Base-by-base conservation (phyloP, 2,329 filamentous ascomycete genomes). In the Verticillium longisporum region DNA sequence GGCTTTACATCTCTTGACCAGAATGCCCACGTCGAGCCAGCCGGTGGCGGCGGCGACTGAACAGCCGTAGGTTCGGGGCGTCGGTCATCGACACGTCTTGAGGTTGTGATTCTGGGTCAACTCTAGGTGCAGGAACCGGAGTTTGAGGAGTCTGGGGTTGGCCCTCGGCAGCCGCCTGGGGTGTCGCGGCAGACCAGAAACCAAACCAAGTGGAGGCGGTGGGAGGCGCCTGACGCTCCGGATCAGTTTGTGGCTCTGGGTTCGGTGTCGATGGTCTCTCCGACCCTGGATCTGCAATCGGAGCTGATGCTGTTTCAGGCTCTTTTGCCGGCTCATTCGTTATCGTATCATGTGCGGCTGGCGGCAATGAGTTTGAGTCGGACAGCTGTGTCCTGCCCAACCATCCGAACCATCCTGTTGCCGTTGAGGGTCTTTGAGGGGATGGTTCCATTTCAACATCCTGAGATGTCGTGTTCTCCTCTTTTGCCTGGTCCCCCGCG, bases 11-110 rank as follows among this genome's bases (percentile, higher is more conserved):
- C 86, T 55, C 81, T 84, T 14, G 88, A 91, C 90, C 90, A 94
- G 66, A 94, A 93, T 0, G 88, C 90, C 90, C 90, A 94, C 0
- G 88, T 90, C 0, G 89, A 89, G 13, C 83, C 84, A 18, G 79
- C 77, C 15, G 81, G 77, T 5, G 80, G 80, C n/a, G 73, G 68
- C 1, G 74, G 68, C 9, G 70, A 59, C 68, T 60, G 74, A 63
- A 36, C 67, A 71, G 60, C 38, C 61, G 61, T 55, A 62, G 57
- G 55, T 50, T 32, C 65, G 56, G 75, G 2, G 75, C 75, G 65
- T 83, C 78, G 56, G 77, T 61, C 74, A 79, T 72, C 64, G 75
- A 67, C 66, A 81, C 68, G 64, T 82, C 76, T 6, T 76, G 73
- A 1, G 72, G 63, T 36, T 73, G 36, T 75, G 73, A 2, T 66